These are phyloP conservation scores for Plasmopara viticola DNA, from an alignment of 352 stramenopile genomes.

Conservation along the genomic window DNA sequence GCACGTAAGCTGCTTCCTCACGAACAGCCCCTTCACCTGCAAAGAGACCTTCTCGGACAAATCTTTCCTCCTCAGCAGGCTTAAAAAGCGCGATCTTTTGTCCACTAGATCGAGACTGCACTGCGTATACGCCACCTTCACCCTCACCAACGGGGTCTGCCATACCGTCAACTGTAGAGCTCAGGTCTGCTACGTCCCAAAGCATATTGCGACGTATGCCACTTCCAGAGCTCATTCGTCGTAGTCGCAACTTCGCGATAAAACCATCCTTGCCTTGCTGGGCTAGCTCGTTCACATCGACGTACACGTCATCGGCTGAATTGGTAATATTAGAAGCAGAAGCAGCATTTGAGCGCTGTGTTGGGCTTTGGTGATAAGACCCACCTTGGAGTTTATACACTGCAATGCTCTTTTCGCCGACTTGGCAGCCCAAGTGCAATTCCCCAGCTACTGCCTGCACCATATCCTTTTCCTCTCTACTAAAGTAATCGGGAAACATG, in stretches of 20 bases:
- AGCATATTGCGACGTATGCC: constrained; percentile 69
- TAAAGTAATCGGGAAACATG: constrained; percentile 68
- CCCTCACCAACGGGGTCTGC: constrained; percentile 53
- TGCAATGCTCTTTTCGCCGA: constrained; percentile 51
- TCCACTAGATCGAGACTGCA: constrained; percentile 56
- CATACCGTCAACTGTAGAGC: constrained; percentile 39
- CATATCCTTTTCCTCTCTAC: constrained; percentile 43
- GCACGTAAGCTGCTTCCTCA: constrained; percentile 69
- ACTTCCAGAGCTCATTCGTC: constrained; percentile 47
- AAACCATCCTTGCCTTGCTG: constrained; percentile 73
- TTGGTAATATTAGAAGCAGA: constrained; percentile 1
- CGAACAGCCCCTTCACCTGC: constrained; percentile 67
- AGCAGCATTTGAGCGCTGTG: constrained; percentile 6
- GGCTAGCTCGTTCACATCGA: constrained; percentile 61
- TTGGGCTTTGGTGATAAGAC: constrained; percentile 14
- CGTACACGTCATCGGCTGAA: constrained; percentile 50
- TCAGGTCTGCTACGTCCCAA: constrained; percentile 65
- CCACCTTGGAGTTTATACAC: constrained; percentile 46
- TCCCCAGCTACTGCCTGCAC: constrained; percentile 42
- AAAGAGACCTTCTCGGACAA: constrained; percentile 61
- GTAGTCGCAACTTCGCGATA: constrained; percentile 49
- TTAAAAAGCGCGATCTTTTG: constrained; percentile 82
- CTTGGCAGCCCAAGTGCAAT: constrained; percentile 52
- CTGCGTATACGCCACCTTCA: constrained; percentile 65
- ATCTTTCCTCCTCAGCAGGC: constrained; percentile 69